phyloP scores from a whole-genome alignment of 495 filamentous ascomycete species.

The Lasiosphaeria miniovina region DNA sequence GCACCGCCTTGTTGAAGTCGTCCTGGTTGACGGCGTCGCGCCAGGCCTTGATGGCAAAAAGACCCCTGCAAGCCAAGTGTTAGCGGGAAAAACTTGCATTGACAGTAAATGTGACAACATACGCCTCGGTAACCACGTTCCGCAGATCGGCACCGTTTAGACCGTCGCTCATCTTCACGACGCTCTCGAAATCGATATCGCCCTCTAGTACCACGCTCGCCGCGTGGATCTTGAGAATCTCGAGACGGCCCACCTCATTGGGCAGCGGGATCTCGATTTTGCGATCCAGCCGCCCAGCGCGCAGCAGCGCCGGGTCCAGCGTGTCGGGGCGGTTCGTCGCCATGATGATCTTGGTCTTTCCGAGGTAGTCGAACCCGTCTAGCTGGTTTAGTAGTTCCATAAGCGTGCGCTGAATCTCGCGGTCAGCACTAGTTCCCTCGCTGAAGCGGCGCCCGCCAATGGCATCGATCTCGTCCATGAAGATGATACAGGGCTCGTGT shows the following conservation, averaged over 20 bases:
- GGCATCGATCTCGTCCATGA: conserved; percentile 99
- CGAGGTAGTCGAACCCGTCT: conserved; percentile 98
- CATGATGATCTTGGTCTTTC: conserved; percentile 99
- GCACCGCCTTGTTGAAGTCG: conserved; percentile 97
- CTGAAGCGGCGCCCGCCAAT: conserved; percentile 96
- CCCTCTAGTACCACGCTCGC: conserved; percentile 82
- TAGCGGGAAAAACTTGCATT: conserved; percentile 23
- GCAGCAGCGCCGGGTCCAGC: conserved; percentile 88
- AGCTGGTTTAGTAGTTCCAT: conserved; percentile 99
- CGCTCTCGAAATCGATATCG: conserved; percentile 98
- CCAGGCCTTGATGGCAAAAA: conserved; percentile 97
- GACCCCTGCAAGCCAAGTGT: conserved; percentile 55
- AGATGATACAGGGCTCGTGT: conserved; percentile 99
- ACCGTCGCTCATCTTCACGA: conserved; percentile 99
- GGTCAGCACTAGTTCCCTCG: conserved; percentile 97
- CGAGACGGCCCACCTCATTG: conserved; percentile 96
- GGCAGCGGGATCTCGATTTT: conserved; percentile 99
- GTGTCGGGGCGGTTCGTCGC: conserved; percentile 98
- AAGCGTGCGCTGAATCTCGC: conserved; percentile 97
- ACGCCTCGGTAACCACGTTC: conserved; percentile 99
- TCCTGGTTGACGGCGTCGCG: conserved; percentile 94
- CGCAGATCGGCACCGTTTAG: conserved; percentile 96
- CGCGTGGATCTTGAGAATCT: conserved; percentile 98
- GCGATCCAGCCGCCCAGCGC: conserved; percentile 90
- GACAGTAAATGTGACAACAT: conserved; percentile 39